Percentiles rank a stretch among this genome's conserved stretches.
Evolutionary conservation across 208 protist genomes (phyloP).

Genomic region (Strigomonas galati): DNA sequence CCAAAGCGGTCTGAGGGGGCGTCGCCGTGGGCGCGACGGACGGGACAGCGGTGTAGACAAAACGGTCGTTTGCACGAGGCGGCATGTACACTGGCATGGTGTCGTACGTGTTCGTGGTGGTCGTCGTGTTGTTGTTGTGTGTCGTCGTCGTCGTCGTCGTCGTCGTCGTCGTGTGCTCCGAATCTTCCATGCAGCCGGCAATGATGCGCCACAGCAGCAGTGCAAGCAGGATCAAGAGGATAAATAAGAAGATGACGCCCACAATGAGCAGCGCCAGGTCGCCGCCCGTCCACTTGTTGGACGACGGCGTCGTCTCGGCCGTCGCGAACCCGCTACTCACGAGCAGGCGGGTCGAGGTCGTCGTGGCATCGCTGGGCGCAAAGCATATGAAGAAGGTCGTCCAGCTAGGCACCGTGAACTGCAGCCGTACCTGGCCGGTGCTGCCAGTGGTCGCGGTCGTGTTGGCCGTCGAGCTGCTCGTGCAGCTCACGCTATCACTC

Average conservation of each 20-base stretch:
- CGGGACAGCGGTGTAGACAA: conserved; percentile 26
- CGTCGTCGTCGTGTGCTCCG: neutral
- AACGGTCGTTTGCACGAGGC: conserved; percentile 77
- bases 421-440: conserved; percentile 30
- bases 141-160: conserved; percentile 17
- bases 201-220: conserved; percentile 70
- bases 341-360: conserved; percentile 13
- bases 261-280: conserved; percentile 73
- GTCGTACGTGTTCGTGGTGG: neutral
- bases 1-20: neutral
- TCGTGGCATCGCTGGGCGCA: conserved; percentile 45
- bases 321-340: neutral
- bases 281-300: conserved; percentile 38
- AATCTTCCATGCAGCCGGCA: conserved; percentile 9
- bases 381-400: conserved; percentile 65
- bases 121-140: conserved; percentile 9
- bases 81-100: conserved; percentile 42
- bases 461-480: conserved; percentile 13
- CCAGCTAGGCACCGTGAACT: conserved; percentile 26
- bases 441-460: conserved; percentile 16
- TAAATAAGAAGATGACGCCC: conserved; percentile 64
- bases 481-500: conserved; percentile 29
- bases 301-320: conserved; percentile 1
- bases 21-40: neutral
- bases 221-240: conserved; percentile 63